These are phyloP conservation scores for Lithospermum erythrorhizon DNA, from an alignment of 257 asterid genomes.

Conservation along the genomic window DNA sequence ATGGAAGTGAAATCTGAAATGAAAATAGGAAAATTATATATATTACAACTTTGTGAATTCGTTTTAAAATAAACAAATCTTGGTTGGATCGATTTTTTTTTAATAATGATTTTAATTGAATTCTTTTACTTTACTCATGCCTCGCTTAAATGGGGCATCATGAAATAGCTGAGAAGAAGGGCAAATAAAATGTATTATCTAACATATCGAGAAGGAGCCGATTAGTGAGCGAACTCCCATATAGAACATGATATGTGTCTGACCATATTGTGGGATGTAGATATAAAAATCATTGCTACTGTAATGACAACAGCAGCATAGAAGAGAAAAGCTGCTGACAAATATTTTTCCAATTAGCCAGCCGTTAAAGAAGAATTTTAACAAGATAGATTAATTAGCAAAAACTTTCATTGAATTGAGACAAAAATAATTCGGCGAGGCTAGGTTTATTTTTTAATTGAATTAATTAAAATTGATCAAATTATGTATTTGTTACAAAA, in stretches of 20 bases:
- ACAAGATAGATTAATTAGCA: slow-evolving; percentile 6
- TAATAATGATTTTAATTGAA: too few species aligned
- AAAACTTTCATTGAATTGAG: slow-evolving; percentile 1
- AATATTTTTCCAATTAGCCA: background rate
- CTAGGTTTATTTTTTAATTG: too few species aligned
- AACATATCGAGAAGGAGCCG: slow-evolving; percentile 73
- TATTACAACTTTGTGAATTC: too few species aligned
- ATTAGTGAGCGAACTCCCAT: slow-evolving; percentile 36
- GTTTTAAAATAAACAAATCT: too few species aligned
- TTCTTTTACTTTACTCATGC: too few species aligned
- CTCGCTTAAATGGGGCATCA: slow-evolving; percentile 2
- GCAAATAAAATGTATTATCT: background rate
- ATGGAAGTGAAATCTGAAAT: too few species aligned
- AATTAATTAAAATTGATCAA: too few species aligned
- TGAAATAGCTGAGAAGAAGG: background rate
- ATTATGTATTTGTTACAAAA: too few species aligned
- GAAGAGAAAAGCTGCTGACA: slow-evolving; percentile 27
- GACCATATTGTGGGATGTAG: slow-evolving; percentile 37
- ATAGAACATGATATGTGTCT: slow-evolving; percentile 31
- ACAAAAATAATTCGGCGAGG: background rate
- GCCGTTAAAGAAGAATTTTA: slow-evolving; percentile 6
- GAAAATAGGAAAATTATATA: too few species aligned
- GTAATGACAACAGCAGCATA: slow-evolving; percentile 24
- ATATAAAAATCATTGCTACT: slow-evolving; percentile 23
- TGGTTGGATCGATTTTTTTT: too few species aligned